These are phyloP conservation scores for Monosporascus sp. DNA, from an alignment of 2,329 filamentous ascomycete species.

Conservation along the genomic window DNA sequence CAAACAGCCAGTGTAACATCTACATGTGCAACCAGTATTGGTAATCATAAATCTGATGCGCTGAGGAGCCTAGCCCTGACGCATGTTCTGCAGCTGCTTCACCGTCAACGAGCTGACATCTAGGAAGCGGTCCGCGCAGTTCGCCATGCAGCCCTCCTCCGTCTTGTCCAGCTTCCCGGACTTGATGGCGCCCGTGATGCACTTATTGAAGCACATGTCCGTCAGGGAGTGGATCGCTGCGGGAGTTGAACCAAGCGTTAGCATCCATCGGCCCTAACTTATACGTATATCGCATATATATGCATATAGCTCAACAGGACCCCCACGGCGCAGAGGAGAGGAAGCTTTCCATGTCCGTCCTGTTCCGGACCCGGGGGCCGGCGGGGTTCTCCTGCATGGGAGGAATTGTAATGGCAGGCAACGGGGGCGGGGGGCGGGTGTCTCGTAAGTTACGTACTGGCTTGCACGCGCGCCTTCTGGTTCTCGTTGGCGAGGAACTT, in stretches of 20 bases:
- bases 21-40: no score
- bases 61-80: constrained; percentile 20
- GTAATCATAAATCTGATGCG: no score
- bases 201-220: constrained; percentile 93
- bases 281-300: no score
- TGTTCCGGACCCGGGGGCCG: not conserved
- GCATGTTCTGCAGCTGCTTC: constrained; percentile 69
- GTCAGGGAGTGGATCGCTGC: constrained; percentile 51
- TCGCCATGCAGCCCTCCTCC: constrained; percentile 81
- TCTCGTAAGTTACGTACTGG: constrained; percentile 44
- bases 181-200: constrained; percentile 70
- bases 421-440: no score
- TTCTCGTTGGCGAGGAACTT: constrained; percentile 79
- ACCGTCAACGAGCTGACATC: constrained; percentile 84
- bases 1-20: no score
- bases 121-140: constrained; percentile 91
- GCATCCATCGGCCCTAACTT: no score
- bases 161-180: constrained; percentile 65
- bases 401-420: not conserved
- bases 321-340: no score
- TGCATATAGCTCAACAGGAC: no score
- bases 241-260: not conserved
- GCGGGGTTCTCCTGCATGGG: not conserved
- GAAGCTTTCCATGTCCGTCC: no score
- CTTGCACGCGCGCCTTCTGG: constrained; percentile 68